phyloP scores from a whole-genome alignment of 2,329 filamentous ascomycete genomes.

The Apiospora kogelbergensis region DNA sequence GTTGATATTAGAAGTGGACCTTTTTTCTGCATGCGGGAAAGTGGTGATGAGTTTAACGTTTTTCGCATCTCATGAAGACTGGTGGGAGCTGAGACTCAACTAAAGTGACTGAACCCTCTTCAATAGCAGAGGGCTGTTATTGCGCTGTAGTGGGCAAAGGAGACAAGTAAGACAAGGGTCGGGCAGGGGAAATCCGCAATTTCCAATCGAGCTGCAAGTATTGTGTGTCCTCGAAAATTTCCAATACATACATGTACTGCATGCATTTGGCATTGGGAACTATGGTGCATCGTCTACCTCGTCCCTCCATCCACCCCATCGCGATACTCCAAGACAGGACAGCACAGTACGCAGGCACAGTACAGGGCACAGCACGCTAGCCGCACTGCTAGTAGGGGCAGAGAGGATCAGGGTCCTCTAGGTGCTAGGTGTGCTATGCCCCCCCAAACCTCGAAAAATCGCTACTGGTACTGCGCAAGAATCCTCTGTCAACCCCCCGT shows the following conservation, averaged over 20 bases:
- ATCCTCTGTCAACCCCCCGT: background rate
- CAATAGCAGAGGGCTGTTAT: background rate
- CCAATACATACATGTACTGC: background rate
- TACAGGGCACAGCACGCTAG: background rate
- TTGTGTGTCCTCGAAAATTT: background rate
- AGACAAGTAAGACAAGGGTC: background rate
- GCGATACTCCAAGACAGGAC: background rate
- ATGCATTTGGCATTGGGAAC: background rate
- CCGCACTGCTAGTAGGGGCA: background rate
- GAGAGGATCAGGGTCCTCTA: slow-evolving; percentile 5
- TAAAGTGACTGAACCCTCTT: background rate
- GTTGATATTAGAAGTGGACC: background rate
- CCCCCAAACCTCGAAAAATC: background rate
- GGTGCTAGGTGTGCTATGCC: background rate
- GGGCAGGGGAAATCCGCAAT: background rate
- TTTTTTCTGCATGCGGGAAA: background rate
- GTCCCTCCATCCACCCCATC: background rate
- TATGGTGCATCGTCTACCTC: background rate
- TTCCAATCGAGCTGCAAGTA: background rate
- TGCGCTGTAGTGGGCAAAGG: background rate
- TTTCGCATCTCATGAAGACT: background rate
- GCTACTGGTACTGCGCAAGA: background rate
- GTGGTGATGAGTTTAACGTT: slow-evolving; percentile 5
- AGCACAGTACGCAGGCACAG: background rate
- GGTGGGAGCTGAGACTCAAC: background rate